Evolutionary conservation across 2,329 filamentous ascomycete species (phyloP), one percentile per base, ranked within the genome.

Genomic region (Aspergillus pseudoterreus): DNA sequence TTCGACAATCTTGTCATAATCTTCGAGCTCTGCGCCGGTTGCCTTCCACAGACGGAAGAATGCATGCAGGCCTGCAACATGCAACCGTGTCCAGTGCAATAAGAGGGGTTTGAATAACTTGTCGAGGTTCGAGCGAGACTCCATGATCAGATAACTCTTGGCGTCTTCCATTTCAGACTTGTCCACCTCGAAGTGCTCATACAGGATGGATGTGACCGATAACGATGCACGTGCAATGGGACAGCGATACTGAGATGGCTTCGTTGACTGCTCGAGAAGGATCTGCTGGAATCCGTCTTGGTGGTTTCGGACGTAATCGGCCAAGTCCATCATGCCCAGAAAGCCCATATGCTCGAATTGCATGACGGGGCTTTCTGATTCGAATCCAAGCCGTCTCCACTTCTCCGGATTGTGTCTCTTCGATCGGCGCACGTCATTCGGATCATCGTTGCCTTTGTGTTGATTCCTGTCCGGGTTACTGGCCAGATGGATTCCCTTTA

Each of bases 281-380:
- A 95, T 78, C 73, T 95, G 96, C 68, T 96, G 92, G 61, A 95
- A 97, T 10, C 84, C 84, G 66, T 96, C 92, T 68, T 96, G 90
- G 65, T 96, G 86, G 67, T 91, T 95, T 64, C 88, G 83, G 45
- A 96, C 90, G 68, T 90, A 99, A 70, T 97, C 92, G 2, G 91
- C 90, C 63, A 99, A 73, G 69, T 99, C 94, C 92, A 99, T 97
- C 83, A 99, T 90, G 24, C 94, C 94, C 49, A 99, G 73, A 67
- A 92, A 97, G 0, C 94, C 94, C 24, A 88, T 87, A 36, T 83
- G 78, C 17, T 90, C 85, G 65, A 99, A 97, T 61, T 99, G 94
- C 62, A 81, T 80, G 0, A 86, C 86, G 3, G 94, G 94, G 59
- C 83, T 92, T 71, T 99, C 94, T 0, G 88, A 87, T 69, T 94